Percentiles rank a stretch among this genome's conserved stretches.
Evolutionary conservation across 331 rosid genomes (phyloP).

Genomic region (Ulmus americana): DNA sequence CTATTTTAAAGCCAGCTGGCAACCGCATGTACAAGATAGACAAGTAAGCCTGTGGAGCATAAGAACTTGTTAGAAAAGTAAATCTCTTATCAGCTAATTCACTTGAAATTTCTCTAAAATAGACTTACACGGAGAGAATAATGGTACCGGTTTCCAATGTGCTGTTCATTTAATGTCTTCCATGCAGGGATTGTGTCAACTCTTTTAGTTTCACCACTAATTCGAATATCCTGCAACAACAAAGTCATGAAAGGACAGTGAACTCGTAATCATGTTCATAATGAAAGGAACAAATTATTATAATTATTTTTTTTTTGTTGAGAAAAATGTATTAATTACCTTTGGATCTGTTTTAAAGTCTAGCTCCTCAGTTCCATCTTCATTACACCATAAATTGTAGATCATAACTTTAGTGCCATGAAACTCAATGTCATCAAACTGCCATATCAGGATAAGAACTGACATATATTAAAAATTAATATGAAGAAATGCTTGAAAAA

Average conservation of each 20-base stretch:
- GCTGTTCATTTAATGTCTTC: slow-evolving; percentile 45
- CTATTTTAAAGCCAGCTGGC: slow-evolving; percentile 49
- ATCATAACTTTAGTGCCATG: slow-evolving; percentile 78
- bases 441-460: slow-evolving; percentile 25
- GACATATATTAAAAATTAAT: neutral
- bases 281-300: neutral
- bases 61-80: slow-evolving; percentile 18
- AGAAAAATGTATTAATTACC: slow-evolving; percentile 35
- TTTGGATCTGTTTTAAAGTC: slow-evolving; percentile 68
- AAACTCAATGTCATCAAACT: slow-evolving; percentile 63
- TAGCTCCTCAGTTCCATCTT: slow-evolving; percentile 53
- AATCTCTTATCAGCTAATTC: slow-evolving; percentile 8
- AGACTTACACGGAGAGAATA: slow-evolving; percentile 75
- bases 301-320: neutral
- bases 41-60: slow-evolving; percentile 57
- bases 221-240: slow-evolving; percentile 60
- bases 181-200: slow-evolving; percentile 13
- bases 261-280: slow-evolving; percentile 15
- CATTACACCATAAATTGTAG: slow-evolving; percentile 70
- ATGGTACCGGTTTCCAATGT: slow-evolving; percentile 50
- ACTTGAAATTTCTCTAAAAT: slow-evolving; percentile 15
- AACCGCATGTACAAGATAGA: slow-evolving; percentile 79
- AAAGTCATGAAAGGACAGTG: slow-evolving; percentile 19
- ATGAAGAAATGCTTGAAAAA: neutral
- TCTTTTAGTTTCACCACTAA: slow-evolving; percentile 46